Percentiles rank a stretch among this genome's conserved stretches.
phyloP scores from a whole-genome alignment of 257 asterid genomes.

The Linaria vulgaris region DNA sequence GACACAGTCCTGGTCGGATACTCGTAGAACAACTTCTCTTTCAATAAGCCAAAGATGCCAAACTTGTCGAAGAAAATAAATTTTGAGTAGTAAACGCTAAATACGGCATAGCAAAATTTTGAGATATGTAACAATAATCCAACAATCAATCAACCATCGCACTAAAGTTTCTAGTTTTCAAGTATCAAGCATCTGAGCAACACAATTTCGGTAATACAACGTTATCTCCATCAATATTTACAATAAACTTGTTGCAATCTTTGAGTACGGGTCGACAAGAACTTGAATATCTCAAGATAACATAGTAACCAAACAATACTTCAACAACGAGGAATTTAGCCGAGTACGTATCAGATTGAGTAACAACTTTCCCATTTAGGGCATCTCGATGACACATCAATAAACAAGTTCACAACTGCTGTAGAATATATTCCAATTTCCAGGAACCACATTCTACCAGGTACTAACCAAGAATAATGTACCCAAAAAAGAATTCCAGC shows the following conservation, averaged over 20 bases:
- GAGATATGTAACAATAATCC: not conserved
- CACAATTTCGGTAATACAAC: not conserved
- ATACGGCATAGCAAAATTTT: too few species aligned
- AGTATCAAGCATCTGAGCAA: not conserved
- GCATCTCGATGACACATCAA: constrained; percentile 5
- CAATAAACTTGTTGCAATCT: not conserved
- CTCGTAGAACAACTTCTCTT: not conserved
- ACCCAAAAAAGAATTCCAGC: constrained; percentile 10
- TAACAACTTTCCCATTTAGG: not conserved
- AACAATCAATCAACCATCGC: not conserved
- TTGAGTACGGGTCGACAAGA: constrained; percentile 16
- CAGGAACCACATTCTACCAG: not conserved
- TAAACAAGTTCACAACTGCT: not conserved
- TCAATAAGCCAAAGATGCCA: not conserved
- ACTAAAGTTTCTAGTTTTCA: too few species aligned
- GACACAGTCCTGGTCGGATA: constrained; percentile 22
- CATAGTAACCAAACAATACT: not conserved
- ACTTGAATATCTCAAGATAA: not conserved
- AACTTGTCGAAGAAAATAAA: not conserved
- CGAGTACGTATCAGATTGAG: not conserved
- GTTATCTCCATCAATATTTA: not conserved
- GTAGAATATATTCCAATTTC: constrained; percentile 18
- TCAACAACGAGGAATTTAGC: constrained; percentile 1
- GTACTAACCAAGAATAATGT: constrained; percentile 4
- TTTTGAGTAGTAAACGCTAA: too few species aligned